Conservation (phyloP, 208 protist species). For the Trypanosoma caninum region DNA sequence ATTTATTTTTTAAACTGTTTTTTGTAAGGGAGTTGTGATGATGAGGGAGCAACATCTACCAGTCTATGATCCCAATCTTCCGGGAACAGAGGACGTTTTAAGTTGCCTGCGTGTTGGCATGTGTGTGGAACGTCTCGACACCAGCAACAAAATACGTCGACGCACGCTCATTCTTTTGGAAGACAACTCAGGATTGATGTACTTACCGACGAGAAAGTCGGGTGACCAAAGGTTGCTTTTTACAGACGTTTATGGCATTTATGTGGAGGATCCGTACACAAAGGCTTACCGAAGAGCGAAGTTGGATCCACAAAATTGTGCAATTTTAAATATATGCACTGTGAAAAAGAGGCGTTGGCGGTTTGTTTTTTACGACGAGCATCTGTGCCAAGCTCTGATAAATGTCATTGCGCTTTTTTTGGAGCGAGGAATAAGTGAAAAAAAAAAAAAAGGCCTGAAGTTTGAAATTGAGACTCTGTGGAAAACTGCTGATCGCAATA, state of each 20-base stretch:
- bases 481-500: conserved; percentile 40
- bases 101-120: not conserved
- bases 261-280: conserved; percentile 29
- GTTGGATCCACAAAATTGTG: conserved; percentile 30
- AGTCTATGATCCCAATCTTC: not conserved
- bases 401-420: conserved; percentile 36
- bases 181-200: conserved; percentile 39
- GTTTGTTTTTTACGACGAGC: conserved; percentile 29
- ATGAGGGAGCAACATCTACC: not conserved
- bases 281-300: conserved; percentile 39
- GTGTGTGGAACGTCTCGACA: not conserved
- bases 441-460: conserved; percentile 21
- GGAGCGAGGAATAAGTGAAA: not conserved
- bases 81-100: not conserved
- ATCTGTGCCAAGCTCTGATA: conserved; percentile 31
- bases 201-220: conserved; percentile 43
- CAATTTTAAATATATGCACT: conserved; percentile 47
- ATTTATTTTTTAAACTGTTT: conserved; percentile 20
- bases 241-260: conserved; percentile 45
- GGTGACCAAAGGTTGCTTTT: conserved; percentile 40
- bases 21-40: not conserved
- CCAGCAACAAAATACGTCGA: conserved; percentile 9
- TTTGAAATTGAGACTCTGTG: conserved; percentile 39
- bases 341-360: conserved; percentile 25
- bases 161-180: conserved; percentile 30